Base-by-base conservation (phyloP, 805 yeast species). In the Ogataea parapolymorpha region DNA sequence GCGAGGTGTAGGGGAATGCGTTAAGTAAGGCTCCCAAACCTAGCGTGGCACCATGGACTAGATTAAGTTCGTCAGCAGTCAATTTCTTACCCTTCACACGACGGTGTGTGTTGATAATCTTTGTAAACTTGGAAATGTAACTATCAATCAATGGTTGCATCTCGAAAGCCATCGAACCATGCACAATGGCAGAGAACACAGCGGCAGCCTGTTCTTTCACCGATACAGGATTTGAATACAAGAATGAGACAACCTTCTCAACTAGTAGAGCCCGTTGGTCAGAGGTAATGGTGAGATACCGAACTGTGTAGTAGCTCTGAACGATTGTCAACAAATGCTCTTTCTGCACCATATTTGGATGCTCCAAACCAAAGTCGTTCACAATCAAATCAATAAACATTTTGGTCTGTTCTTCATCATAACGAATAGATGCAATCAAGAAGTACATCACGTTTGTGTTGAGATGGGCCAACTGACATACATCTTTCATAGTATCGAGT, bases 1-100 rank as follows among this genome's bases (percentile, higher is more conserved):
- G 99, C 1, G 95, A 83, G 2, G 72, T 67, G 55, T 89, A 93
- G 2, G 98, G 91, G 63, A 85, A 93, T 0, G 98, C 97, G 34
- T 82, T 80, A 2, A 93, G 77, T 31, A 91, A 66, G 0, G 97
- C 86, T 7, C 97, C 95, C 2, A 91, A 66, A 0, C 97, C 98
- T 17, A 93, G 66, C 0, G 90, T 80, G 2, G 95, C 88, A 3
- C 95, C 95, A 58, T 91, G 98, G 3, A 88, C 64, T 3, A 64
- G 62, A 6, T 75, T 65, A 9, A 66, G 57, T 41, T 74, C 75
- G 14, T 70, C 69, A 30, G 59, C 55, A 3, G 74, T 52, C 26
- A 72, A 47, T 3, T 67, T 70, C 49, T 63, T 57, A 14, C 50
- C 52, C 16, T 59, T 59, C 11, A 26, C 26, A 15, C 39, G 45